Conservation (phyloP, 106 monocot species). For the Apostasia shenzhenica region DNA sequence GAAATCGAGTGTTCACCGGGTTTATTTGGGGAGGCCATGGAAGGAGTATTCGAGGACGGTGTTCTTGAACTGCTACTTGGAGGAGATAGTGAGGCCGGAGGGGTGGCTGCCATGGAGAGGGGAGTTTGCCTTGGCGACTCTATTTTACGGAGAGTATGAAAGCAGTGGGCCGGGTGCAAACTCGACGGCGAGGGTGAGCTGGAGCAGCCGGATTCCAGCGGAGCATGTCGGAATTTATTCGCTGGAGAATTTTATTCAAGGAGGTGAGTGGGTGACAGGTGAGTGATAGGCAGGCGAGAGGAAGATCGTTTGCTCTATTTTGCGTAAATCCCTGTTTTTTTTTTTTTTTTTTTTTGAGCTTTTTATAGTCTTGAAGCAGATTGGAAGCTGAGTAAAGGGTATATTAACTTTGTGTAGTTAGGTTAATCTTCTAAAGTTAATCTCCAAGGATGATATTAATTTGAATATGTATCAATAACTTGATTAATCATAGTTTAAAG, state of each 20-base stretch:
- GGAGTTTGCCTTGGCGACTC: slow-evolving; percentile 63
- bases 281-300: background rate
- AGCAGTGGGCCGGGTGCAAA: slow-evolving; percentile 67
- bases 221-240: slow-evolving; percentile 53
- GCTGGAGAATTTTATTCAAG: slow-evolving; percentile 63
- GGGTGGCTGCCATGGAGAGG: slow-evolving; percentile 89
- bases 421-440: too few species aligned
- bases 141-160: slow-evolving; percentile 76
- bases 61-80: slow-evolving; percentile 52
- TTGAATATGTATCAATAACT: too few species aligned
- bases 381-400: too few species aligned
- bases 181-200: slow-evolving; percentile 39
- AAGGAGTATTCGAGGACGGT: slow-evolving; percentile 86
- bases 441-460: too few species aligned
- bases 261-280: slow-evolving; percentile 50
- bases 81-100: slow-evolving; percentile 49
- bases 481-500: too few species aligned
- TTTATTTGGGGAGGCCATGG: slow-evolving; percentile 89
- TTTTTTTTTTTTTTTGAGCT: too few species aligned
- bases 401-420: too few species aligned
- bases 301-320: background rate
- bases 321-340: too few species aligned
- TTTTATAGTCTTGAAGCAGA: too few species aligned
- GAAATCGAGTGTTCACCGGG: slow-evolving; percentile 45
- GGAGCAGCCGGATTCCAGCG: slow-evolving; percentile 58